Conservation (phyloP, 495 filamentous ascomycete species). For the Aspergillus homomorphus region DNA sequence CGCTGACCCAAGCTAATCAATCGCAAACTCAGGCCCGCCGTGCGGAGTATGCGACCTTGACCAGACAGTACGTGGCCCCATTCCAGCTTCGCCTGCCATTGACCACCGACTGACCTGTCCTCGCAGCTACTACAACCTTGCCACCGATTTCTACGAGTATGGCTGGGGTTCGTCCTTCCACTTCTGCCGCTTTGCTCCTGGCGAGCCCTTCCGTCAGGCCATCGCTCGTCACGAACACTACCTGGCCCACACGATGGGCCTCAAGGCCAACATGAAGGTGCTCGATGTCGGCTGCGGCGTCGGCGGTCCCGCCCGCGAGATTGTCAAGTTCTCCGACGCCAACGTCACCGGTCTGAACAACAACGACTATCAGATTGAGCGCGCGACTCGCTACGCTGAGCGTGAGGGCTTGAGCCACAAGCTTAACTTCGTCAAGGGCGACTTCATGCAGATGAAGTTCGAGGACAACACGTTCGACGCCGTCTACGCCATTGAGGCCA, state of each 20-base stretch:
- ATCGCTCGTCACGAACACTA: conserved; percentile 98
- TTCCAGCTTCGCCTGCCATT: not conserved
- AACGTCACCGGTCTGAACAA: conserved; percentile 96
- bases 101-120: conserved; percentile 15
- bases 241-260: conserved; percentile 84
- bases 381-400: conserved; percentile 79
- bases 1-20: not conserved
- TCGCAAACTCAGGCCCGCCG: conserved; percentile 59
- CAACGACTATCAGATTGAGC: conserved; percentile 99
- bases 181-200: conserved; percentile 92
- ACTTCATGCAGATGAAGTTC: conserved; percentile 99
- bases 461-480: conserved; percentile 87
- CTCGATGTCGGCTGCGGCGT: conserved; percentile 98
- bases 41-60: conserved; percentile 91
- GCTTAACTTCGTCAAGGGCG: conserved; percentile 88
- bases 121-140: conserved; percentile 91
- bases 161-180: conserved; percentile 96
- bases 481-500: conserved; percentile 98
- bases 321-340: conserved; percentile 88
- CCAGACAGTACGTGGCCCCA: conserved; percentile 70
- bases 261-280: conserved; percentile 83
- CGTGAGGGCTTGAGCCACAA: conserved; percentile 79
- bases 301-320: conserved; percentile 95
- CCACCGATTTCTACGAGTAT: conserved; percentile 96
- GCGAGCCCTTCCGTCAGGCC: conserved; percentile 86